phyloP scores from a whole-genome alignment of 1,139 yeast species.

The Scheffersomyces segobiensis region DNA sequence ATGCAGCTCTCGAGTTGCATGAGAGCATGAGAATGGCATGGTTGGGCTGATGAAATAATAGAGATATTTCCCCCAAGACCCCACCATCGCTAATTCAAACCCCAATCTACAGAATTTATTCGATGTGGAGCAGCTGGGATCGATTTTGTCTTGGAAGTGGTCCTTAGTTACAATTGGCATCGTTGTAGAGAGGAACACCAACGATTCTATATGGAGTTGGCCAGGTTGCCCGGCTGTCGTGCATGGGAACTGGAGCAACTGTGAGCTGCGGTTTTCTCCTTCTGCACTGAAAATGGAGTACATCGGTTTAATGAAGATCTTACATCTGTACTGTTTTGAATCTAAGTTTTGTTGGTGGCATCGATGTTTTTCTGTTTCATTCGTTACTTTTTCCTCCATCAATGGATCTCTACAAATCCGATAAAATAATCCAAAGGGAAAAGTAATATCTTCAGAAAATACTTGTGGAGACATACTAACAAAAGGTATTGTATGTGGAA shows the following conservation, averaged over 20 bases:
- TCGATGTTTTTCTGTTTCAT: background rate
- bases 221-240: no score
- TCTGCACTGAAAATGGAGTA: background rate
- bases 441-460: background rate
- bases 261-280: no score
- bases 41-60: background rate
- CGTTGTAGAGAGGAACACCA: background rate
- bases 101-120: background rate
- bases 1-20: background rate
- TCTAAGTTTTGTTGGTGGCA: background rate
- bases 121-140: background rate
- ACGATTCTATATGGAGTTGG: no score
- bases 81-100: background rate
- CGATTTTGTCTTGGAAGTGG: background rate
- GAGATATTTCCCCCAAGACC: background rate
- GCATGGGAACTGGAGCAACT: no score
- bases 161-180: background rate
- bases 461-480: background rate
- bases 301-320: background rate
- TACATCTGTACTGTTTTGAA: background rate
- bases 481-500: background rate
- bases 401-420: background rate
- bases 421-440: background rate
- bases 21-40: background rate
- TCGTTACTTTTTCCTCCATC: background rate